Conservation (phyloP, 1,284 basidiomycete species). For the Irpex sp. region DNA sequence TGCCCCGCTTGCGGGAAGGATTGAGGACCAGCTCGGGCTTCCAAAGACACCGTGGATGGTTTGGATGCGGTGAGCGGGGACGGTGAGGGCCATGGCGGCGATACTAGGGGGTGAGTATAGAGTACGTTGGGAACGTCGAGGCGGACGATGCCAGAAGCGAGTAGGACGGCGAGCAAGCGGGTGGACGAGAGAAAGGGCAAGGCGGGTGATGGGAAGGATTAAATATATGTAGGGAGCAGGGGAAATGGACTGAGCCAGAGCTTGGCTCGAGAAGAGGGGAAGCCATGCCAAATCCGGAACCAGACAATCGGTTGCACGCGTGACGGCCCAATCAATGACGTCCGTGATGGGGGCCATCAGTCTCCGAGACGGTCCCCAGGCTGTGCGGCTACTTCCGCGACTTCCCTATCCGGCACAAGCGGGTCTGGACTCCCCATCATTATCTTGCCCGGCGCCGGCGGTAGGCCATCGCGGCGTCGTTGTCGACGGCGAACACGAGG, state of each 20-base stretch:
- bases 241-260: not conserved
- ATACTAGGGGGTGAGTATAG: not conserved
- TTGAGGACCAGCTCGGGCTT: slow-evolving; percentile 17
- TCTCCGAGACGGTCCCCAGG: not conserved
- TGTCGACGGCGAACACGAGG: slow-evolving; percentile 1
- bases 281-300: not conserved
- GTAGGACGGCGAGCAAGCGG: not conserved
- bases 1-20: slow-evolving; percentile 16
- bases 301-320: not conserved
- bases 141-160: not conserved
- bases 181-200: not conserved
- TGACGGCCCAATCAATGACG: not conserved
- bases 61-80: slow-evolving; percentile 27
- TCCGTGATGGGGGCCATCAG: not conserved
- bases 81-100: slow-evolving; percentile 19
- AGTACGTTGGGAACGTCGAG: not conserved
- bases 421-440: not conserved
- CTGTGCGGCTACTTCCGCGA: not conserved
- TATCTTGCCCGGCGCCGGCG: not conserved
- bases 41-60: slow-evolving; percentile 25
- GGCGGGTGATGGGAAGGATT: not conserved
- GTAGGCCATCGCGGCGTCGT: not conserved
- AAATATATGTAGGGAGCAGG: not conserved
- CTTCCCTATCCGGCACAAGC: not conserved
- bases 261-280: not conserved